Conservation (phyloP, 169 alveolate species). For the Plasmodium vivax region DNA sequence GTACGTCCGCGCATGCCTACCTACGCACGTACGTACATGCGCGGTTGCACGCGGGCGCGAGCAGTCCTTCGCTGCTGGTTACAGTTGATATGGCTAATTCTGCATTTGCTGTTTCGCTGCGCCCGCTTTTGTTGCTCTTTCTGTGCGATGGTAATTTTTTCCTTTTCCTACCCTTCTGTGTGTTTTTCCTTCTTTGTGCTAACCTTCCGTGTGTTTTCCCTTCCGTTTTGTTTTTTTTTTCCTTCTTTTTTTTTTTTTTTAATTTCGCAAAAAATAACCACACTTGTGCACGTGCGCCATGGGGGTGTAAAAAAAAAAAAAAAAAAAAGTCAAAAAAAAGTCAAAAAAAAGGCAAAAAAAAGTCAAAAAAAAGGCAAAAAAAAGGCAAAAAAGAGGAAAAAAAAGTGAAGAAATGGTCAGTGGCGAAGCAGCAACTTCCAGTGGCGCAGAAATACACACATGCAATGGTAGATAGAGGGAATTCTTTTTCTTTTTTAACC, state of each 20-base stretch:
- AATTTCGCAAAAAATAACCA: not conserved
- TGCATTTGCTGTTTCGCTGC: not conserved
- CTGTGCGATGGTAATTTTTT: constrained; percentile 1
- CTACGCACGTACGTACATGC: not conserved
- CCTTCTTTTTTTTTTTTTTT: not conserved
- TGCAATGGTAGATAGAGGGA: not conserved
- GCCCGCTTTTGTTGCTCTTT: not conserved
- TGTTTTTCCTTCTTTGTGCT: not conserved
- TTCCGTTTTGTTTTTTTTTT: not conserved
- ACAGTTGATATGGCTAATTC: not conserved
- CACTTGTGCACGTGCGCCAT: constrained; percentile 5
- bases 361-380: not conserved
- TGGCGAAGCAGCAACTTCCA: not conserved
- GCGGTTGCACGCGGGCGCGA: constrained; percentile 22
- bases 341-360: not conserved
- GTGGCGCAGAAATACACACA: not conserved
- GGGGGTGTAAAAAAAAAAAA: constrained; percentile 3
- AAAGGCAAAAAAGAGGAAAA: not conserved
- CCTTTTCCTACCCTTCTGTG: not conserved
- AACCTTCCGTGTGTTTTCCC: not conserved
- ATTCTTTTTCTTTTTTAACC: not conserved
- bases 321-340: not conserved
- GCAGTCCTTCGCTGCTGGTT: not conserved
- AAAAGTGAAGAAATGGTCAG: not conserved
- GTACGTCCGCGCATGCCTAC: not conserved